Evolutionary conservation across 345 rosid species (phyloP).

Genomic region (Lumnitzera littorea): DNA sequence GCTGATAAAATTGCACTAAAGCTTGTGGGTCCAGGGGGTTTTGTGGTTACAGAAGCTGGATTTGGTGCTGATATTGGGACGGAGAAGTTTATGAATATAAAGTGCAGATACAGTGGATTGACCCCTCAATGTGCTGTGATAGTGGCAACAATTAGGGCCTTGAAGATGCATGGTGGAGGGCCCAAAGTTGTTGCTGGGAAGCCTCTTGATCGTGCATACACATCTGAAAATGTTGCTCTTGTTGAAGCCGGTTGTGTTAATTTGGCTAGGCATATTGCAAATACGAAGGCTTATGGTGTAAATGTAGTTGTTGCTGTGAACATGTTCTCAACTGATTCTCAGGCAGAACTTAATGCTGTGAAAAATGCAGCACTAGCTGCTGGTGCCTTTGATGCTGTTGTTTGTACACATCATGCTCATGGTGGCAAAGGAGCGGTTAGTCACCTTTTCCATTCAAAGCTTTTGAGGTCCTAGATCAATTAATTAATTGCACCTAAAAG

Average conservation of each 20-base stretch:
- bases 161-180: slow-evolving; percentile 99
- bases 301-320: slow-evolving; percentile 97
- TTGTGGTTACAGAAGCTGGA: slow-evolving; percentile 98
- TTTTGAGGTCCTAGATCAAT: background rate
- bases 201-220: slow-evolving; percentile 85
- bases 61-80: slow-evolving; percentile 97
- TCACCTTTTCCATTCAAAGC: slow-evolving; percentile 3
- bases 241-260: slow-evolving; percentile 96
- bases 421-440: slow-evolving; percentile 98
- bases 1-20: slow-evolving; percentile 97
- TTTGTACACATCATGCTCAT: slow-evolving; percentile 93
- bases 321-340: slow-evolving; percentile 81
- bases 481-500: too few species aligned
- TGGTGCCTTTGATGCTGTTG: slow-evolving; percentile 89
- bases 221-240: slow-evolving; percentile 76
- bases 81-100: slow-evolving; percentile 96
- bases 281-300: slow-evolving; percentile 81
- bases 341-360: slow-evolving; percentile 87
- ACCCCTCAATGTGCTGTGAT: slow-evolving; percentile 92
- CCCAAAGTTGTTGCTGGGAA: slow-evolving; percentile 96
- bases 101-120: slow-evolving; percentile 83
- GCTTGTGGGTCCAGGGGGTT: slow-evolving; percentile 93
- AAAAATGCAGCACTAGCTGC: slow-evolving; percentile 72
- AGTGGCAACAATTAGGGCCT: slow-evolving; percentile 94
- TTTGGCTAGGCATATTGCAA: slow-evolving; percentile 84